Evolutionary conservation across 176 grass and related monocot genomes (phyloP), one percentile per base, ranked within the genome.

Genomic region (Phyllostachys edulis): DNA sequence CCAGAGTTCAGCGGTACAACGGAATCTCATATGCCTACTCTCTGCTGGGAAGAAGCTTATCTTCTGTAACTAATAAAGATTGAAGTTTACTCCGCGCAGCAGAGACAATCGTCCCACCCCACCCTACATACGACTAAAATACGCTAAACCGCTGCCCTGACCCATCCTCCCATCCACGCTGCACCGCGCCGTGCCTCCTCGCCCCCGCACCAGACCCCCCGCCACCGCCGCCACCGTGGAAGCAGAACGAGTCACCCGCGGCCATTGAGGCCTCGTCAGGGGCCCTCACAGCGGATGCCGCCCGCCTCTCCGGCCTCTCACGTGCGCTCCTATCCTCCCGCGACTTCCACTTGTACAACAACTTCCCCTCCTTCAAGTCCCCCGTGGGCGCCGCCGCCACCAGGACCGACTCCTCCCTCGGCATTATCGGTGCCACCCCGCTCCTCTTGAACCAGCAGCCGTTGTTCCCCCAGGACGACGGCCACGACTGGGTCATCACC

Each of bases 301-400:
- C 81, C 29, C 87, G 90, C 73, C 79, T 95, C 49, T 85, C 74
- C 29, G 52, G 72, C 61, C 89, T 68, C 84, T 83, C 85, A 52
- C 85, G 85, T 36, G 89, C 69, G 24, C 76, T 87, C 80, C 85
- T 75, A 5, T 49, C 89, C 42, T 73, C 80, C 68, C 75, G 74
- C 75, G 90, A 96, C 84, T 99, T 99, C 68, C 91, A 94, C 86
- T 99, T 99, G 86, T 99, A 92, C 81, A 79, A 90, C 85, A 99
- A 99, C 85, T 96, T 96, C 69, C 73, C 91, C 20, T 71, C 87
- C 4, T 99, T 99, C 86, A 90, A 87, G 76, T 63, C 80, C 86
- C 84, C 91, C 18, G 51, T 90, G 32, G 86, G 49, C 64, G 86
- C 86, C 39, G 83, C 92, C 64, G 76, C 69, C 54, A 68, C 91